These are phyloP conservation scores for Diaporthe ampelina DNA, from an alignment of 2,329 filamentous ascomycete species.

Conservation along the genomic window DNA sequence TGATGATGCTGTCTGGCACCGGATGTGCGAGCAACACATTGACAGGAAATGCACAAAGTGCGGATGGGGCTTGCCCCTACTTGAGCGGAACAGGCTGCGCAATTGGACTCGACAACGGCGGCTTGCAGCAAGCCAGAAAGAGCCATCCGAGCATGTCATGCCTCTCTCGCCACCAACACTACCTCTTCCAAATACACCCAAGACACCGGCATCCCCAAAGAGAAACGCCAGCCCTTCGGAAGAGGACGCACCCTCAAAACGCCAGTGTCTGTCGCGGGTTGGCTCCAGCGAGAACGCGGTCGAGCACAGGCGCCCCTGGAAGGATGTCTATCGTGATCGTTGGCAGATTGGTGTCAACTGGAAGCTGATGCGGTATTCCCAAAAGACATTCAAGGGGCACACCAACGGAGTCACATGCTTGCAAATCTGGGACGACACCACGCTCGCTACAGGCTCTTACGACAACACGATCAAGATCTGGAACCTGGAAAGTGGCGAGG, in stretches of 20 bases:
- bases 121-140: constrained; percentile 59
- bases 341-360: constrained; percentile 93
- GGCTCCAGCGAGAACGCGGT: constrained; percentile 37
- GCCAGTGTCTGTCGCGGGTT: constrained; percentile 50
- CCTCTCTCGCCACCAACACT: constrained; percentile 48
- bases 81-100: constrained; percentile 89
- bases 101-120: constrained; percentile 91
- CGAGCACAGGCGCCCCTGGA: constrained; percentile 78
- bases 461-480: constrained; percentile 96
- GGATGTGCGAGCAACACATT: constrained; percentile 98
- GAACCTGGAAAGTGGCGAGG: constrained; percentile 90
- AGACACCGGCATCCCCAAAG: constrained; percentile 49
- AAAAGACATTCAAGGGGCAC: constrained; percentile 87
- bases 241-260: constrained; percentile 49
- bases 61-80: constrained; percentile 90
- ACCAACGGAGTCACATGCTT: constrained; percentile 83
- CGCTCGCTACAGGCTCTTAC: constrained; percentile 94
- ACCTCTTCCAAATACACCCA: constrained; percentile 46
- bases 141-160: constrained; percentile 42
- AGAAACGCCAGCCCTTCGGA: constrained; percentile 49
- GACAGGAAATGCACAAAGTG: constrained; percentile 95
- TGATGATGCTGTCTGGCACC: constrained; percentile 97
- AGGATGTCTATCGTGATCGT: constrained; percentile 92
- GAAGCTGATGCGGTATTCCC: constrained; percentile 92
- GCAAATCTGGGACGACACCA: constrained; percentile 82